Conservation (phyloP, 352 stramenopile species). For the Bremia lactucae region DNA sequence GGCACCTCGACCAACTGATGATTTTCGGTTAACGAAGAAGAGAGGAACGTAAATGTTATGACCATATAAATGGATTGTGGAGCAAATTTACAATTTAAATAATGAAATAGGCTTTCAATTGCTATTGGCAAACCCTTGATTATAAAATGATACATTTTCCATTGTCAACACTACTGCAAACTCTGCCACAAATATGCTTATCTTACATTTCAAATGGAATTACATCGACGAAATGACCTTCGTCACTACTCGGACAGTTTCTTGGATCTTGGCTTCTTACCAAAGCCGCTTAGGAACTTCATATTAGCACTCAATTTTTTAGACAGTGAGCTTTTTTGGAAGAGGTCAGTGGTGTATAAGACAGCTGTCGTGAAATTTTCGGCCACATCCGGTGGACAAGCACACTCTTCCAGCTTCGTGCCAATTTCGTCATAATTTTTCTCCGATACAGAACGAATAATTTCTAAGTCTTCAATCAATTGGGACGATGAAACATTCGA, state of each 20-base stretch:
- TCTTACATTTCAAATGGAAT: too few species aligned
- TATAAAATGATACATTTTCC: conserved; percentile 1
- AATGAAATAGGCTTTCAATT: too few species aligned
- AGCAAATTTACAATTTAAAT: conserved; percentile 11
- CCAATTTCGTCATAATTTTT: conserved; percentile 73
- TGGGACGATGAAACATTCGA: conserved; percentile 43
- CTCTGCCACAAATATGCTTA: too few species aligned
- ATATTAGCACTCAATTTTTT: conserved; percentile 75
- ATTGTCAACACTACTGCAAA: conserved; percentile 7
- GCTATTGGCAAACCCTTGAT: too few species aligned
- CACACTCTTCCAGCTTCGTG: conserved; percentile 39
- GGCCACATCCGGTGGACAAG: conserved; percentile 27
- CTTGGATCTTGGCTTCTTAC: conserved; percentile 36
- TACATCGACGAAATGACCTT: neutral
- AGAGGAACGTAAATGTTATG: too few species aligned
- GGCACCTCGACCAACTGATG: conserved; percentile 4
- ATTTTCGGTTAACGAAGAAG: conserved; percentile 1
- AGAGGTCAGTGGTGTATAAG: conserved; percentile 22
- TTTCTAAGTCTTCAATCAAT: conserved; percentile 41
- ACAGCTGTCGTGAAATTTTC: conserved; percentile 49
- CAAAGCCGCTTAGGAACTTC: conserved; percentile 62
- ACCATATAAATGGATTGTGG: too few species aligned
- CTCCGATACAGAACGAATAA: conserved; percentile 52
- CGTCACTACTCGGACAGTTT: conserved; percentile 29
- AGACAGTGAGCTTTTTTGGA: conserved; percentile 37